Evolutionary conservation across 345 rosid species (phyloP).

Genomic region (Citrus mangshanensis): DNA sequence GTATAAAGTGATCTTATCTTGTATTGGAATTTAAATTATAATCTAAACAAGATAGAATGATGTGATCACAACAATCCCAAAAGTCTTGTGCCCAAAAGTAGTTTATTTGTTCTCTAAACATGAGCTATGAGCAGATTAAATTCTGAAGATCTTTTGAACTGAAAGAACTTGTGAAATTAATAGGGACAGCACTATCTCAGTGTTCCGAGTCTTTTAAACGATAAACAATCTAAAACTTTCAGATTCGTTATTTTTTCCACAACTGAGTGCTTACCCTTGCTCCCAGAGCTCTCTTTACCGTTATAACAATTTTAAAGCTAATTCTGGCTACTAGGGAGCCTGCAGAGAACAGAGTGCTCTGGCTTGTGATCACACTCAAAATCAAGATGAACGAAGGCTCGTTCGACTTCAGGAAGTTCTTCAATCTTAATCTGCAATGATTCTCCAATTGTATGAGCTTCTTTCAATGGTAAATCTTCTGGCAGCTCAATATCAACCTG

Average conservation of each 20-base stretch:
- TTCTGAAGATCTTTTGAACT: neutral
- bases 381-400: constrained; percentile 48
- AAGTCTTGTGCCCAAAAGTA: no score
- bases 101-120: no score
- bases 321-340: neutral
- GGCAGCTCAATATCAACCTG: constrained; percentile 25
- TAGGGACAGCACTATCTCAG: neutral
- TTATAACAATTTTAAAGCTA: neutral
- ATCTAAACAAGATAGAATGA: no score
- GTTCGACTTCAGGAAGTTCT: constrained; percentile 36
- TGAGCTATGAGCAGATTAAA: neutral
- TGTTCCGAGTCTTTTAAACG: neutral
- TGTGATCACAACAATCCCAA: no score
- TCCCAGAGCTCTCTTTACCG: neutral
- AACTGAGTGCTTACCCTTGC: neutral
- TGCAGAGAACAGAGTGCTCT: constrained; percentile 11
- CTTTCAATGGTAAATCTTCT: constrained; percentile 27
- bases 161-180: neutral
- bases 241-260: neutral
- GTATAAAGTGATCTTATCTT: no score
- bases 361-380: constrained; percentile 43
- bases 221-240: neutral
- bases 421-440: constrained; percentile 35
- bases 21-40: no score
- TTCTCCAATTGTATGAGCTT: constrained; percentile 38